These are phyloP conservation scores for Quercus alba DNA, from an alignment of 306 rosid species.

Conservation along the genomic window DNA sequence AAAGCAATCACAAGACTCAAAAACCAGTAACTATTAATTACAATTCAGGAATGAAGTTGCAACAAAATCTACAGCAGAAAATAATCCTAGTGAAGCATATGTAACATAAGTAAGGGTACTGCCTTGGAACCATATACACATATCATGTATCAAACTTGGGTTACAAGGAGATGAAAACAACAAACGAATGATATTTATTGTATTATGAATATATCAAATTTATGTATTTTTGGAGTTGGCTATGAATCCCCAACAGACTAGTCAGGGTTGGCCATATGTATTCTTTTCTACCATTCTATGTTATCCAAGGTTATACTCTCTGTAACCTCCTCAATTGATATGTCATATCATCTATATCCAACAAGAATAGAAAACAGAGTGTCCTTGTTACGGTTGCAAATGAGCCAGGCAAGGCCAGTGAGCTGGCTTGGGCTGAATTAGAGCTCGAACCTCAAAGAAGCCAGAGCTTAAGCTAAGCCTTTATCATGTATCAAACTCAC, in stretches of 20 bases:
- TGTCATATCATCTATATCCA: neutral
- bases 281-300: no score
- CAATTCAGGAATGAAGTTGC: no score
- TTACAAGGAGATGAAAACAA: neutral
- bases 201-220: neutral
- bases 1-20: slow-evolving; percentile 15
- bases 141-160: no score
- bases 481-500: neutral
- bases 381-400: neutral
- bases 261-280: no score
- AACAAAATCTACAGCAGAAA: neutral
- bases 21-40: neutral
- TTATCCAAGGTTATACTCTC: no score
- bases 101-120: neutral
- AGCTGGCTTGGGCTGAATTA: neutral
- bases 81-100: neutral
- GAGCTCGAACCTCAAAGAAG: neutral
- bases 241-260: no score
- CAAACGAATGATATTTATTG: neutral
- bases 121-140: no score
- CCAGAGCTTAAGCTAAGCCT: neutral
- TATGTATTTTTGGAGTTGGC: neutral
- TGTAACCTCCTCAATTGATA: no score
- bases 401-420: neutral
- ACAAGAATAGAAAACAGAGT: no score